phyloP scores from a whole-genome alignment of 768 basidiomycete genomes.

The Leccinum barrowsii region DNA sequence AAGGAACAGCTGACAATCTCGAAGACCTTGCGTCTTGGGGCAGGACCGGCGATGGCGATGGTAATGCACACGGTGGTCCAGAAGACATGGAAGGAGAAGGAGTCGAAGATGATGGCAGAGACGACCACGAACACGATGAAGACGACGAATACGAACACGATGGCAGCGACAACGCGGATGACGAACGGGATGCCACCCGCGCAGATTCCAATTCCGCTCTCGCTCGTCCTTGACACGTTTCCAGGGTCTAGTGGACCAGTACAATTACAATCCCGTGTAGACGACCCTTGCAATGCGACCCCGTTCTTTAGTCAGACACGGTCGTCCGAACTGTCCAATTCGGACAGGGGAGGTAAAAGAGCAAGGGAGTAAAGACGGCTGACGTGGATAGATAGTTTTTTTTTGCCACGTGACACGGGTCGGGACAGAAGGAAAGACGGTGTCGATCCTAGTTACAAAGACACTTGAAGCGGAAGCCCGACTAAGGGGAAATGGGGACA shows the following conservation, averaged over 20 bases:
- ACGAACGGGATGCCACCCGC: neutral
- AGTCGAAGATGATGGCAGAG: neutral
- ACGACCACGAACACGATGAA: neutral
- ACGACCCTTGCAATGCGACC: neutral
- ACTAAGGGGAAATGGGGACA: constrained; percentile 9
- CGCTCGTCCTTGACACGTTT: constrained; percentile 3
- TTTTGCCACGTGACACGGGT: neutral
- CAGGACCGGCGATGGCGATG: neutral
- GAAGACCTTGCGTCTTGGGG: neutral
- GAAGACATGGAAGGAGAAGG: neutral
- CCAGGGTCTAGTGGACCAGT: neutral
- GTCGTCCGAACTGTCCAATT: neutral
- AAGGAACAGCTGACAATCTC: neutral
- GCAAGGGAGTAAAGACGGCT: neutral
- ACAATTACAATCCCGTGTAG: neutral
- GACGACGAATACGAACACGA: neutral
- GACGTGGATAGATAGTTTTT: neutral
- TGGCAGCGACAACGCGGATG: neutral
- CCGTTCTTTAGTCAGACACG: neutral
- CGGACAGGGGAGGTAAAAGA: neutral
- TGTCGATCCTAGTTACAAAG: neutral
- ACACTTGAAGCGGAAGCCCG: constrained; percentile 3
- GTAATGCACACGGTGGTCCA: neutral
- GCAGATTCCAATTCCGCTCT: neutral
- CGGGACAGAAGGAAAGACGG: neutral